Evolutionary conservation across 805 yeast genomes (phyloP), one percentile per base, ranked within the genome.

Genomic region (Scheffersomyces lignosus): DNA sequence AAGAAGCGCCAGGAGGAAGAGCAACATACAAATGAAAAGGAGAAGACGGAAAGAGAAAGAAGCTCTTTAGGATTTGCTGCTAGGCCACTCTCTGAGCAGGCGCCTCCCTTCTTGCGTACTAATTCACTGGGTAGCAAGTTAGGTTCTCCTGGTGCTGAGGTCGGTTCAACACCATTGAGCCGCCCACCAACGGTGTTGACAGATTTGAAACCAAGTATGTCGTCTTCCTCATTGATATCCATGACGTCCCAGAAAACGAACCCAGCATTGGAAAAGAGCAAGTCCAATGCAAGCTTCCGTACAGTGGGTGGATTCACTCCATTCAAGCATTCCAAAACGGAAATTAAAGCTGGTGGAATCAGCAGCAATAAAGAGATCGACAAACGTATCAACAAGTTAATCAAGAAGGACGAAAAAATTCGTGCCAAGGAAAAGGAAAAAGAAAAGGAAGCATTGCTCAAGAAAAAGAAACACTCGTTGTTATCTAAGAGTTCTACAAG

Each of bases 291-390:
- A 14, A 47, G 59, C 26, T 51, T 62, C 32, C 45, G 62, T 4
- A 51, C 56, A 5, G 45, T 62, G 4, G 38, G 51, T 8, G 52
- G 56, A 4, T 46, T 65, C 16, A 54, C 63, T 0, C 62, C 70
- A 4, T 62, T 65, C 44, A 64, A 53, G 34, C 56, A 48, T 6
- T 44, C 39, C 23, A 51, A 54, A 31, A 37, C 49, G 4, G 61
- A 54, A 9, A 38, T 53, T 4, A 47, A 48, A 20, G 30, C 47
- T 24, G 40, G 41, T 27, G 24, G 24, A 7, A n/a, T n/a, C n/a
- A n/a, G n/a, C n/a, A n/a, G n/a, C n/a, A 60, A 55, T 43, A 49
- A 51, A 28, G 66, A 62, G 26, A 33, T 63, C 8, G 70, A 65
- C 43, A 58, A 51, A 43, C 45, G 59, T 23, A 58, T 64, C 15